Evolutionary conservation across 2,329 filamentous ascomycete species (phyloP), one percentile per base, ranked within the genome.

Genomic region (Chaetomium sp.): DNA sequence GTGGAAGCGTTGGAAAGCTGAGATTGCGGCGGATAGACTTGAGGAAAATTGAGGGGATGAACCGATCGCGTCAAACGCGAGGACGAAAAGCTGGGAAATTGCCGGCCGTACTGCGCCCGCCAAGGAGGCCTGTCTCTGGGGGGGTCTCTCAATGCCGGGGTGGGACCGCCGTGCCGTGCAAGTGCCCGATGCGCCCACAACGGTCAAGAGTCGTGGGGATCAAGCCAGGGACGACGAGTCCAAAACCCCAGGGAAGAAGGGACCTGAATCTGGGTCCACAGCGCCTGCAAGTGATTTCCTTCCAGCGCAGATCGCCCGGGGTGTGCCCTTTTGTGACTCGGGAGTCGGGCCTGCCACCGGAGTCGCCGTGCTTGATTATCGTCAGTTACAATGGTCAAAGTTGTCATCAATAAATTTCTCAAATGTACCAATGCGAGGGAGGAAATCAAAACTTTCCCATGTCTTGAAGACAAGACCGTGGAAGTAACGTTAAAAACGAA

Each of bases 81-180:
- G 37, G 41, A 40, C 45, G 42, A 46, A 53, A 53, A 52, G n/a
- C 6, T 38, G 35, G 54, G 50, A 56, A 56, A 53, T 56, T 56
- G 54, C 50, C 50, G 49, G 45, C 8, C 38, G 38, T 46, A 27
- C 19, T 27, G 19, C 19, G 19, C 19, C 19, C 19, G 19, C 19
- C 19, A 27, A 27, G 19, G 19, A 27, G 19, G 19, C 19, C 19
- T 27, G 19, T 27, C 19, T 27, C 19, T 27, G 19, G 19, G 19
- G 19, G 19, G 19, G 19, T 27, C 19, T 27, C 19, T 27, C 19
- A 27, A 27, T 27, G 35, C 45, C 43, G 45, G 47, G 51, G 55
- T 48, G n/a, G 38, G 49, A 33, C 14, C 46, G 33, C 40, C 34
- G 34, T 52, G 52, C 54, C 43, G 49, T 43, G 32, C 4, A 41